Evolutionary conservation across 208 protist genomes (phyloP).

Genomic region (Acanthamoeba sp.): DNA sequence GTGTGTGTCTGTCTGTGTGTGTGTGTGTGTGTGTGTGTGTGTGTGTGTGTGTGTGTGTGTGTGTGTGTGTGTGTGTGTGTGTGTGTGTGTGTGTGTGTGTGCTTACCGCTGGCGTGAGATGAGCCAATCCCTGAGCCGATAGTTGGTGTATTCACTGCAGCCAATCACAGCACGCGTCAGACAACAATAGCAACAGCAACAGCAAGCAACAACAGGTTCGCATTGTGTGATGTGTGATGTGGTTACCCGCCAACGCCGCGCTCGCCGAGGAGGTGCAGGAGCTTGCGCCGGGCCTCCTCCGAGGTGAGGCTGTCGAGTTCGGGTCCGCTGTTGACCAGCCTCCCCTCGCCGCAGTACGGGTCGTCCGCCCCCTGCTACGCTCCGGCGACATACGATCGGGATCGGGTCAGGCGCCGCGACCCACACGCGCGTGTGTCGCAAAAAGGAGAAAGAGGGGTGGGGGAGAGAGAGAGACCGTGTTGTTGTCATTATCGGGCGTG

Average conservation of each 20-base stretch:
- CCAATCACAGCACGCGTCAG: not conserved
- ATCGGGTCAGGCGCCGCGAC: no score
- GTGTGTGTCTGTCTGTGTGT: not conserved
- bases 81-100: not conserved
- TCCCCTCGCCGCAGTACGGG: constrained; percentile 7
- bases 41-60: no score
- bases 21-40: no score
- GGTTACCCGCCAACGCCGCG: constrained; percentile 6
- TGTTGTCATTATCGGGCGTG: not conserved
- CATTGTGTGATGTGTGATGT: not conserved
- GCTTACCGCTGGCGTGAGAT: constrained; percentile 91
- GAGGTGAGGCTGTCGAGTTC: constrained; percentile 23
- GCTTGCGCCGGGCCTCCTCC: constrained; percentile 2
- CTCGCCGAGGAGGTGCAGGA: not conserved
- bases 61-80: not conserved
- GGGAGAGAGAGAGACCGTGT: not conserved
- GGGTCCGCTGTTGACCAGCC: constrained; percentile 20
- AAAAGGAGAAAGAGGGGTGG: not conserved
- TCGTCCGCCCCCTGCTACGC: not conserved
- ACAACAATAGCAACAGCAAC: not conserved
- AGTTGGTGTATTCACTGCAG: constrained; percentile 75
- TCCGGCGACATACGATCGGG: not conserved
- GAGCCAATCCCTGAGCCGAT: constrained; percentile 91
- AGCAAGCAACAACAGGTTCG: no score
- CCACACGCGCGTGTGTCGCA: no score